Base-by-base conservation (phyloP, 768 basidiomycete species). In the Collybiopsis luxurians region DNA sequence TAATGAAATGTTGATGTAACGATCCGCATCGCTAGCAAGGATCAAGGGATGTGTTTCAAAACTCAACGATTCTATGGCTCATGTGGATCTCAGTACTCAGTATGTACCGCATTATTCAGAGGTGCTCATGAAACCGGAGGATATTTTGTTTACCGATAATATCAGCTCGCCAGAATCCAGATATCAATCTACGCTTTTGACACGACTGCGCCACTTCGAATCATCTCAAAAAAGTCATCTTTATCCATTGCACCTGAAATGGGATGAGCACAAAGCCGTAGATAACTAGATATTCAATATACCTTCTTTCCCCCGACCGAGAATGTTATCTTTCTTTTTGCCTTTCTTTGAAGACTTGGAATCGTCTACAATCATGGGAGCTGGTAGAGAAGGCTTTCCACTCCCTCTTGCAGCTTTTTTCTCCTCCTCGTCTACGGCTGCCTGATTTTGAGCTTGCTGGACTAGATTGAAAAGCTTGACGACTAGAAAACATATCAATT, bases 381-480 rank as follows among this genome's bases (percentile, higher is more conserved):
- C 85, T 36, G 87, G 80, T 48, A 92, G 67, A 0, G 84, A 81
- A 30, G 89, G 83, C 64, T 89, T 92, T 24, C 90, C 90, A 21
- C 82, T 79, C 3, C 91, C 90, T 63, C 87, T 78, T 28, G 77
- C 67, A 11, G 79, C 73, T 71, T 89, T 90, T 55, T 77, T 66
- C 56, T 83, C 80, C 64, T 85, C 84, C 23, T 76, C 79, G 11
- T 79, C 79, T 4, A 69, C 76, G 10, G 78, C 67, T 1, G 81
- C 75, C 12, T 78, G 79, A 26, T 78, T 73, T 63, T 94, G 92
- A 19, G 90, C 86, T 60, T 90, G 89, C 60, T 93, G 92, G 48
- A 94, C 89, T 3, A 81, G 84, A 63, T 94, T 94, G 75, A 94
- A 94, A 15, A 94, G 74, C 65, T 89, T 85, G n/a, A 94, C 90